Evolutionary conservation across 176 grass and related monocot genomes (phyloP), one percentile per base, ranked within the genome.

Genomic region (Eleusine coracana): DNA sequence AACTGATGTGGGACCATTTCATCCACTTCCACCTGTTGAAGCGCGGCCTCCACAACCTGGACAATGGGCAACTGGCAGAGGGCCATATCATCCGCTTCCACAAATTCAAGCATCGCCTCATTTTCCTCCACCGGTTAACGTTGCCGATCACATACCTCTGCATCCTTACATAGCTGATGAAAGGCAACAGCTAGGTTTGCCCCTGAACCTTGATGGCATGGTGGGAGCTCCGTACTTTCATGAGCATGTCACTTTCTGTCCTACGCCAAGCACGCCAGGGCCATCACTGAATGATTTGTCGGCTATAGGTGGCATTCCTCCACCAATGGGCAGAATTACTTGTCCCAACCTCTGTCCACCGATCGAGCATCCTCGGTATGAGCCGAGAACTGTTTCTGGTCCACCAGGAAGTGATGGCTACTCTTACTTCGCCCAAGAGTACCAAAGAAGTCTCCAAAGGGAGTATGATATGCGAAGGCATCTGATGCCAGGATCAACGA

Each of bases 281-380:
- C 66, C 75, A 70, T 55, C 6, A 34, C 29, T 13, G n/a, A 29
- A 85, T 71, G 54, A 37, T 68, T 67, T 68, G 15, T 42, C 4
- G n/a, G 3, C 27, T 67, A 18, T 28, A 74, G 40, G 6, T 0
- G 3, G 4, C 70, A 74, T 83, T 66, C 40, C 80, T 74, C 44
- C 44, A 39, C 81, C 7, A 27, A 52, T 74, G 58, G 34, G 10
- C 48, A 29, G 59, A 18, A 75, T 76, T 15, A 49, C 71, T 27
- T 10, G 10, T 14, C 17, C 48, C 15, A 50, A 44, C 41, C 34
- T 66, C 42, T 21, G 5, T 54, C 70, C 2, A 55, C 71, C n/a
- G 39, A 65, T 64, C 18, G n/a, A 82, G 20, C 77, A 66, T 71
- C 66, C 46, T 66, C 71, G 72, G 72, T 15, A 54, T 73, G 78